Percentiles rank a stretch among this genome's conserved stretches.
These are phyloP conservation scores for Phaeotremella fagi DNA, from an alignment of 768 basidiomycete genomes.

Conservation along the genomic window DNA sequence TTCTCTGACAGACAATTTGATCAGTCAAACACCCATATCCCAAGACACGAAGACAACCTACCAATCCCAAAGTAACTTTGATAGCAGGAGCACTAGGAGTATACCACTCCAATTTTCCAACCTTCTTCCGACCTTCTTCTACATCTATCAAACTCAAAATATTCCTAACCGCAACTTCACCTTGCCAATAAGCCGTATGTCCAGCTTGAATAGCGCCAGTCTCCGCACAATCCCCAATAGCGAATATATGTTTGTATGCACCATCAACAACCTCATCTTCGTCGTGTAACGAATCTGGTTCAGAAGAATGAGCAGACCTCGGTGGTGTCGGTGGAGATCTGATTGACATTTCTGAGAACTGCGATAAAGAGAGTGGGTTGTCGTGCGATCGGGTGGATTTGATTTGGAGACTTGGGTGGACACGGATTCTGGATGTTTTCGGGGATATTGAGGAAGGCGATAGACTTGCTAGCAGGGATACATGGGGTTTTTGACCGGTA, in stretches of 20 bases:
- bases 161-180: constrained; percentile 45
- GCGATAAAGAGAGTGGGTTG: constrained; percentile 5
- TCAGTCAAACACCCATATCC: background rate
- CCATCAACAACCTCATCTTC: constrained; percentile 4
- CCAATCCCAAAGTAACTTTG: constrained; percentile 43
- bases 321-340: constrained; percentile 3
- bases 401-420: constrained; percentile 39
- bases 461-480: constrained; percentile 37
- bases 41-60: constrained; percentile 14
- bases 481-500: constrained; percentile 47
- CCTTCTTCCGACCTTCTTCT: constrained; percentile 10
- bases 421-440: constrained; percentile 31
- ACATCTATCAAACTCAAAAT: constrained; percentile 34
- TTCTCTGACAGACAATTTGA: constrained; percentile 7
- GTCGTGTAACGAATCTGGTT: background rate
- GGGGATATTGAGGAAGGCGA: constrained; percentile 36
- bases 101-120: constrained; percentile 29
- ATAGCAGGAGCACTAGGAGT: constrained; percentile 37
- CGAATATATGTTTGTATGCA: constrained; percentile 39
- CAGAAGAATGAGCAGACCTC: background rate
- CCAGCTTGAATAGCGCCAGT: constrained; percentile 48
- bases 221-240: constrained; percentile 47
- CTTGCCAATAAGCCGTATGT: constrained; percentile 48
- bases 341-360: constrained; percentile 11
- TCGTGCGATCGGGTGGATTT: constrained; percentile 19